These are phyloP conservation scores for Phlebopus sp. DNA, from an alignment of 1,284 basidiomycete genomes.

Conservation along the genomic window DNA sequence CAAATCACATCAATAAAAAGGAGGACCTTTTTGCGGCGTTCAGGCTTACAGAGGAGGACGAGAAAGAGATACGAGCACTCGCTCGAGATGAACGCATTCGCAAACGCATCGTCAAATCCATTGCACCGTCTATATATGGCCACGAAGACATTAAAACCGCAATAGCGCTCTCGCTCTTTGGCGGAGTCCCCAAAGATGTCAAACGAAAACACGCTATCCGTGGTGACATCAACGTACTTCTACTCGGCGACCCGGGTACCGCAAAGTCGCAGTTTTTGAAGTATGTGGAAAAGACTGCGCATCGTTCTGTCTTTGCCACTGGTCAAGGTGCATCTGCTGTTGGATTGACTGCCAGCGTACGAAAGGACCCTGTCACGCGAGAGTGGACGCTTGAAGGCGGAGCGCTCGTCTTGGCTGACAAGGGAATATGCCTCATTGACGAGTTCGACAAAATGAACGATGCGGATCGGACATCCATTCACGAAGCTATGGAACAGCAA, in stretches of 20 bases:
- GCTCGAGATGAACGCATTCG: constrained; percentile 91
- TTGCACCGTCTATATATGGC: constrained; percentile 97
- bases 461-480: constrained; percentile 93
- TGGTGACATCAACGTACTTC: constrained; percentile 95
- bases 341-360: constrained; percentile 96
- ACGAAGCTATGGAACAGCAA: constrained; percentile 99
- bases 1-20: constrained; percentile 97
- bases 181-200: constrained; percentile 93
- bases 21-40: constrained; percentile 95
- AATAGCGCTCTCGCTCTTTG: constrained; percentile 91
- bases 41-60: constrained; percentile 95
- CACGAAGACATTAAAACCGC: constrained; percentile 99
- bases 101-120: constrained; percentile 97
- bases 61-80: constrained; percentile 84
- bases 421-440: constrained; percentile 98
- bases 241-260: constrained; percentile 97
- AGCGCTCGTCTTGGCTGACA: constrained; percentile 95
- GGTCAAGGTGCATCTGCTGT: constrained; percentile 98
- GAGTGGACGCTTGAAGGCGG: constrained; percentile 99
- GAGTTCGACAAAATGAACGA: constrained; percentile 99
- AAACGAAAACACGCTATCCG: constrained; percentile 95
- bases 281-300: constrained; percentile 98
- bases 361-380: constrained; percentile 94
- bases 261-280: constrained; percentile 99
- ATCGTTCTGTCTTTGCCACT: constrained; percentile 96